phyloP scores from a whole-genome alignment of 495 filamentous ascomycete genomes.

The Podospora bellae-mahoneyi region DNA sequence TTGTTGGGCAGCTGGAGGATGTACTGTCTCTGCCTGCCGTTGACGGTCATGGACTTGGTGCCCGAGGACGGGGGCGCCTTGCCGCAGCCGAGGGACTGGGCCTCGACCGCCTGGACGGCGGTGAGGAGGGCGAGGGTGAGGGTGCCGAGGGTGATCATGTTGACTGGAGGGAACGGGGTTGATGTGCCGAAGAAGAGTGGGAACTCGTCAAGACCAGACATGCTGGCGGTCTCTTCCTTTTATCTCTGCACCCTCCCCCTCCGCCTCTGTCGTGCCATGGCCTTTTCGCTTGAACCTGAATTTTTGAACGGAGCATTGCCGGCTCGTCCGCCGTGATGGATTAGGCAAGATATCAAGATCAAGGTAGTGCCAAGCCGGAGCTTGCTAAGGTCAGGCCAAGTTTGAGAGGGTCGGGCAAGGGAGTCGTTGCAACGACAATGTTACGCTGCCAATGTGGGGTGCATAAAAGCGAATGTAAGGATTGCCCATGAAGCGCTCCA shows the following conservation, averaged over 20 bases:
- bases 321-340: background rate
- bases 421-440: background rate
- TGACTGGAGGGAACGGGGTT: background rate
- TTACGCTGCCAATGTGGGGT: background rate
- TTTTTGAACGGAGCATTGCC: background rate
- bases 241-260: background rate
- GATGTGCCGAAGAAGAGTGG: too few species aligned
- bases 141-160: background rate
- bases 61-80: constrained; percentile 35
- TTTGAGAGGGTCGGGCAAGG: too few species aligned
- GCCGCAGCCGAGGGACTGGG: constrained; percentile 40
- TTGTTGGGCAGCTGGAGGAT: constrained; percentile 40
- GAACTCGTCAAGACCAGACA: too few species aligned
- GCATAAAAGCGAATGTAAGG: background rate
- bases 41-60: constrained; percentile 33
- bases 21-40: constrained; percentile 33
- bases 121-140: background rate
- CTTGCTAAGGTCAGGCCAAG: background rate
- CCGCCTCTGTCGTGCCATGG: background rate
- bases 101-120: constrained; percentile 6
- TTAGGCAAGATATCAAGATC: background rate
- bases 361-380: background rate
- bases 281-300: background rate
- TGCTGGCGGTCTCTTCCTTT: too few species aligned
- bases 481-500: background rate